phyloP scores from a whole-genome alignment of 148 eudicot species.

The Fallopia convolvulus region DNA sequence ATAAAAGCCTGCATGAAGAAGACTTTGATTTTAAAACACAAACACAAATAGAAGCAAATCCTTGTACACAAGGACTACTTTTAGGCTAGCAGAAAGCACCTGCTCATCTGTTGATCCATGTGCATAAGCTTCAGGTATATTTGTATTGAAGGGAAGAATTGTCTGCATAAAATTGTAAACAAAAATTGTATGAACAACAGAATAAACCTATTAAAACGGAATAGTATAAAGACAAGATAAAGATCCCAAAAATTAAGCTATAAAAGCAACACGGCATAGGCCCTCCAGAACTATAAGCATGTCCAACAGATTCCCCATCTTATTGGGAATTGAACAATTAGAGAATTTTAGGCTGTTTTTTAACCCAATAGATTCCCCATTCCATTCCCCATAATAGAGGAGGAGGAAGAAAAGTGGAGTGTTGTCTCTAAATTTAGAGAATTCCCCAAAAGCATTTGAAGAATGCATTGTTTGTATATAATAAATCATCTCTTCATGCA shows the following conservation, averaged over 20 bases:
- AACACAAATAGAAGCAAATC: background rate
- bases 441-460: no score
- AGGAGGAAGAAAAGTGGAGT: no score
- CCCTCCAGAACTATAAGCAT: background rate
- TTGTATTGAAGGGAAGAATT: slow-evolving; percentile 63
- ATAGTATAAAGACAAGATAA: background rate
- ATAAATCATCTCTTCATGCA: no score
- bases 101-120: slow-evolving; percentile 81
- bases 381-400: no score
- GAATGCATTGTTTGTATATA: no score
- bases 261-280: background rate
- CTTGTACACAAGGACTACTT: background rate
- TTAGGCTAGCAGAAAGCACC: slow-evolving; percentile 25
- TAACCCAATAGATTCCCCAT: no score
- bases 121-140: slow-evolving; percentile 74
- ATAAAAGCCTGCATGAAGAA: slow-evolving; percentile 70
- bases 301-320: no score
- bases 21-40: background rate
- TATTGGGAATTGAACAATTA: no score
- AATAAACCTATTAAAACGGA: background rate
- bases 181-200: background rate
- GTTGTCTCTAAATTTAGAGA: no score
- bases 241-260: background rate
- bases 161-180: slow-evolving; percentile 22
- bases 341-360: no score